A percentile compares a stretch with the other conserved stretches of the same genome.
phyloP scores from a whole-genome alignment of 2,329 filamentous ascomycete species.

The Diplocarpon mali region DNA sequence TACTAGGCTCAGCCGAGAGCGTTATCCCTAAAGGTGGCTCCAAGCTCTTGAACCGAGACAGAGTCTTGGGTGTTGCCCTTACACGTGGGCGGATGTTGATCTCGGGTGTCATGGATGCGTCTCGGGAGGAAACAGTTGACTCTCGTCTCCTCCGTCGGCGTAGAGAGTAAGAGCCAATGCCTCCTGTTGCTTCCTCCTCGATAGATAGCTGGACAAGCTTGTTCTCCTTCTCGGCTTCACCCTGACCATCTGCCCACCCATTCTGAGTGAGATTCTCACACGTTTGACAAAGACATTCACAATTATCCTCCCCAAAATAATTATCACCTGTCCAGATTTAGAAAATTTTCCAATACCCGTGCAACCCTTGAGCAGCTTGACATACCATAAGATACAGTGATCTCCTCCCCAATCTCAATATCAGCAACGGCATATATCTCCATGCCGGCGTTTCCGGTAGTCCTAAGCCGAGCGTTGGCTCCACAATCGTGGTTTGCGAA shows the following conservation, averaged over 20 bases:
- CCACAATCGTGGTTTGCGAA: conserved; percentile 97
- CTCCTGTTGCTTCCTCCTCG: conserved; percentile 18
- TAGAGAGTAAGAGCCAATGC: conserved; percentile 38
- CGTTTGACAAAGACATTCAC: conserved; percentile 83
- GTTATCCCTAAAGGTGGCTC: conserved; percentile 16
- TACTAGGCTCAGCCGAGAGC: conserved; percentile 13
- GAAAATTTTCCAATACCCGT: not conserved
- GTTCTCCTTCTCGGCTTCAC: conserved; percentile 32
- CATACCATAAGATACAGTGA: conserved; percentile 77
- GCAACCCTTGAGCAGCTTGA: not conserved
- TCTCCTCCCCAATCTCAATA: conserved; percentile 83
- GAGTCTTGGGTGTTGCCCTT: conserved; percentile 21
- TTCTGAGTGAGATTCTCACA: conserved; percentile 70
- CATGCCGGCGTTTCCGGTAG: conserved; percentile 75
- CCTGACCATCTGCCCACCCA: conserved; percentile 60
- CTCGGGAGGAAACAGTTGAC: conserved; percentile 40
- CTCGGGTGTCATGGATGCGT: conserved; percentile 45
- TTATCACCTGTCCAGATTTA: conserved; percentile 47
- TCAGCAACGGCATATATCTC: conserved; percentile 76
- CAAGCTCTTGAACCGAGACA: conserved; percentile 18
- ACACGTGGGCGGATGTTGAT: conserved; percentile 29
- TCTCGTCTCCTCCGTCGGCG: conserved; percentile 39
- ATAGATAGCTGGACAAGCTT: conserved; percentile 22
- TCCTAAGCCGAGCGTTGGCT: conserved; percentile 81
- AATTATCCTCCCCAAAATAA: conserved; percentile 92